Conservation (phyloP, 148 eudicot genomes). For the Chenopodium quinoa region DNA sequence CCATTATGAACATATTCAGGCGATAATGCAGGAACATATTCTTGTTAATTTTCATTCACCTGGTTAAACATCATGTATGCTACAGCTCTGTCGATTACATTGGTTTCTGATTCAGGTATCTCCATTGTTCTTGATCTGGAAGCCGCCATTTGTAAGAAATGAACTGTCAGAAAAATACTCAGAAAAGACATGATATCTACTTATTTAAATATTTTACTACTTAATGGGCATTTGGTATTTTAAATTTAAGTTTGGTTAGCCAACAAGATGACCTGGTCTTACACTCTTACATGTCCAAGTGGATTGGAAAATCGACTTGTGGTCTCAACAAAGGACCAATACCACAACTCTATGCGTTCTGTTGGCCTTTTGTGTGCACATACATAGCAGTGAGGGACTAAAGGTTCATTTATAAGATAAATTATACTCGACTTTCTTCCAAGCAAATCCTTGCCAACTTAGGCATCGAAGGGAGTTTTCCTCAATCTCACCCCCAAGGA, state of each 20-base stretch:
- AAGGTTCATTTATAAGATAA: no score
- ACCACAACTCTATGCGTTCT: neutral
- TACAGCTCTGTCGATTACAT: slow-evolving; percentile 69
- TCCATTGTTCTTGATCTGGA: slow-evolving; percentile 44
- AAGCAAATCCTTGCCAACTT: no score
- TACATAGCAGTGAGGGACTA: no score
- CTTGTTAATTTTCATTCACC: slow-evolving; percentile 28
- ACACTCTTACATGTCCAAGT: neutral
- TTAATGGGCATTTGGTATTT: neutral
- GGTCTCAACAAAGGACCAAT: neutral
- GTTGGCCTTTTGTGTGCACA: neutral
- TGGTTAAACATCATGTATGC: slow-evolving; percentile 71
- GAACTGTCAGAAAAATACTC: neutral
- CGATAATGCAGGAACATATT: slow-evolving; percentile 26
- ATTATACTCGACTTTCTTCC: no score
- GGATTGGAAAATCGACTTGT: neutral
- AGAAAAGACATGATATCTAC: neutral
- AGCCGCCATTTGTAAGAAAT: neutral
- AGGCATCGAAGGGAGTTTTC: no score
- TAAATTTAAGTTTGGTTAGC: neutral
- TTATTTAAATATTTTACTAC: neutral
- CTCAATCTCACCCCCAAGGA: no score
- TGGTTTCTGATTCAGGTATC: slow-evolving; percentile 45
- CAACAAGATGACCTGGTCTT: neutral
- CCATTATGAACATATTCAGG: slow-evolving; percentile 23